Evolutionary conservation across 164 flowering plant genomes (phyloP).

Genomic region (Cinnamomum chago): DNA sequence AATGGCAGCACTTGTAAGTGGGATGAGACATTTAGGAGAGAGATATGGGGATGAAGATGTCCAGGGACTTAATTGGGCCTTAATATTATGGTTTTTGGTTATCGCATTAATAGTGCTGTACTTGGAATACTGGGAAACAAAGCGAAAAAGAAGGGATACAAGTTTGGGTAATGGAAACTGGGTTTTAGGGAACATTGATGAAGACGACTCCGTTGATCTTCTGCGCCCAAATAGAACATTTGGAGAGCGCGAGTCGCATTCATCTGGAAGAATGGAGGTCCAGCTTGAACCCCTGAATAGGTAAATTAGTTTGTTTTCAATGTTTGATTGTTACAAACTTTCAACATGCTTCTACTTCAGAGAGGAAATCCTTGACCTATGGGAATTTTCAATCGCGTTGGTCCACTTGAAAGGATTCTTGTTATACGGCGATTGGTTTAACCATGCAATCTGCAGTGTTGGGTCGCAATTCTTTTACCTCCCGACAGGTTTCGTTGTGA

Average conservation of each 20-base stretch:
- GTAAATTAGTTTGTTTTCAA: slow-evolving; percentile 26
- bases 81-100: slow-evolving; percentile 68
- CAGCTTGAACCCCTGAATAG: slow-evolving; percentile 79
- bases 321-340: slow-evolving; percentile 15
- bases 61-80: slow-evolving; percentile 67
- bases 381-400: slow-evolving; percentile 12
- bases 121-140: slow-evolving; percentile 59
- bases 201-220: slow-evolving; percentile 78
- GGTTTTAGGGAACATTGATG: slow-evolving; percentile 78
- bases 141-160: slow-evolving; percentile 38
- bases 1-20: slow-evolving; percentile 71
- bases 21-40: slow-evolving; percentile 89
- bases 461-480: slow-evolving; percentile 2
- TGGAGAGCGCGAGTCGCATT: slow-evolving; percentile 32
- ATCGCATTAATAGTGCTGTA: slow-evolving; percentile 50
- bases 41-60: slow-evolving; percentile 73
- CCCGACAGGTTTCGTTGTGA: slow-evolving; percentile 3
- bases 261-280: slow-evolving; percentile 72
- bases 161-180: slow-evolving; percentile 57
- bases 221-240: slow-evolving; percentile 39
- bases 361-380: slow-evolving; percentile 10
- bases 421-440: slow-evolving; percentile 10
- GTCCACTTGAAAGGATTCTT: slow-evolving; percentile 12
- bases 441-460: not conserved
- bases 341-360: not conserved